These are phyloP conservation scores for Mucor racemosus DNA, from an alignment of 371 early-diverging fungal genomes.

Conservation along the genomic window DNA sequence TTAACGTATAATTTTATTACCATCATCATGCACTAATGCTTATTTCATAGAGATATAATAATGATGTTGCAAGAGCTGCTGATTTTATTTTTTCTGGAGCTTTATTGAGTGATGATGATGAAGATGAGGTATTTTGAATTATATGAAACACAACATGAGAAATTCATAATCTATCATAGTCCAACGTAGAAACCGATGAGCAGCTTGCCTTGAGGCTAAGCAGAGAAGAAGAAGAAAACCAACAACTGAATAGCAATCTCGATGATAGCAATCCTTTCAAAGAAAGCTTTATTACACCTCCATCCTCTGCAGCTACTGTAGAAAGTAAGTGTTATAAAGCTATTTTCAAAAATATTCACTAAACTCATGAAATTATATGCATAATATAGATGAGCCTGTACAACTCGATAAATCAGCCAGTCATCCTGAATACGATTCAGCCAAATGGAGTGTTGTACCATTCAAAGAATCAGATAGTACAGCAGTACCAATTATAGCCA, in stretches of 20 bases:
- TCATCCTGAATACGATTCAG: conserved; percentile 15
- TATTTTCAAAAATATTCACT: not conserved
- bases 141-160: not conserved
- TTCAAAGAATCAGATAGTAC: conserved; percentile 5
- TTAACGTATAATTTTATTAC: not conserved
- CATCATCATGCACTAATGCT: not conserved
- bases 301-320: not conserved
- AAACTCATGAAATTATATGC: not conserved
- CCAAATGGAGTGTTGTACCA: conserved; percentile 44
- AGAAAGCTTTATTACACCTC: not conserved
- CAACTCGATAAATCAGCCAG: not conserved
- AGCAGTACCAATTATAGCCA: not conserved
- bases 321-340: not conserved
- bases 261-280: not conserved
- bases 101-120: conserved; percentile 31
- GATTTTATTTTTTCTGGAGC: conserved; percentile 58
- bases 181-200: conserved; percentile 9
- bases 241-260: not conserved
- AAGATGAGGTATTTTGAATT: not conserved
- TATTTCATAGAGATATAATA: conserved; percentile 48
- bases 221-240: conserved; percentile 12
- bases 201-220: conserved; percentile 14
- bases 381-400: conserved; percentile 5
- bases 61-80: conserved; percentile 56
- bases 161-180: not conserved